Conservation (phyloP, 2,329 filamentous ascomycete species). For the Myriangium duriaei region DNA sequence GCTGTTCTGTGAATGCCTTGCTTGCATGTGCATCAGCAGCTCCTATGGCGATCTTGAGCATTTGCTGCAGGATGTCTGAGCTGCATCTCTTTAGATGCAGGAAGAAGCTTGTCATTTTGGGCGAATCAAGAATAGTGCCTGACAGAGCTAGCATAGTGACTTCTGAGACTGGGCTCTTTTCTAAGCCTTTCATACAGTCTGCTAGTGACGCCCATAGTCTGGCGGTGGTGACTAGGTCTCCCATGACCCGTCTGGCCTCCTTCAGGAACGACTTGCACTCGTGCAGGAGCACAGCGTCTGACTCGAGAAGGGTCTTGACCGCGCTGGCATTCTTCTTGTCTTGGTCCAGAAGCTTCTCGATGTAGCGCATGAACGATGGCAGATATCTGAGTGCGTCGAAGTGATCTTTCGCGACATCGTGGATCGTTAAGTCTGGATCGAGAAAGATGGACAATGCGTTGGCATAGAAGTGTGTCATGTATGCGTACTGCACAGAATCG, state of each 20-base stretch:
- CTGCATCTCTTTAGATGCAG: conserved; percentile 48
- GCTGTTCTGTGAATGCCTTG: conserved; percentile 24
- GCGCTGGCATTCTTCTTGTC: conserved; percentile 17
- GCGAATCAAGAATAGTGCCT: conserved; percentile 41
- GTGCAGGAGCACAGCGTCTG: conserved; percentile 43
- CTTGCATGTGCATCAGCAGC: conserved; percentile 1
- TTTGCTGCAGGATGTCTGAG: conserved; percentile 31
- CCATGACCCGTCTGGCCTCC: conserved; percentile 21
- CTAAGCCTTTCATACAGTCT: neutral
- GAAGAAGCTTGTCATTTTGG: conserved; percentile 41
- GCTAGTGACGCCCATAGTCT: neutral
- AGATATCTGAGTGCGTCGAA: conserved; percentile 55
- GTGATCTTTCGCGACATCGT: conserved; percentile 45
- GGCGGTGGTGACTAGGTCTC: neutral
- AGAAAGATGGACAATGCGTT: conserved; percentile 60
- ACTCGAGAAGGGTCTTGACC: conserved; percentile 45
- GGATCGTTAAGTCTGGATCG: conserved; percentile 22
- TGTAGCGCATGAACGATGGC: conserved; percentile 49
- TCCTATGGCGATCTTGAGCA: conserved; percentile 4
- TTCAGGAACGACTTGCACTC: conserved; percentile 26
- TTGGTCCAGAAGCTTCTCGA: conserved; percentile 18
- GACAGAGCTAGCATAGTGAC: conserved; percentile 44
- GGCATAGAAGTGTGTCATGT: conserved; percentile 77
- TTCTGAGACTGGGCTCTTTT: conserved; percentile 3
- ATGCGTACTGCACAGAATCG: conserved; percentile 50